A percentile compares a stretch with the other conserved stretches of the same genome.
phyloP scores from a whole-genome alignment of 495 filamentous ascomycete genomes.

The Arthonia radiata region DNA sequence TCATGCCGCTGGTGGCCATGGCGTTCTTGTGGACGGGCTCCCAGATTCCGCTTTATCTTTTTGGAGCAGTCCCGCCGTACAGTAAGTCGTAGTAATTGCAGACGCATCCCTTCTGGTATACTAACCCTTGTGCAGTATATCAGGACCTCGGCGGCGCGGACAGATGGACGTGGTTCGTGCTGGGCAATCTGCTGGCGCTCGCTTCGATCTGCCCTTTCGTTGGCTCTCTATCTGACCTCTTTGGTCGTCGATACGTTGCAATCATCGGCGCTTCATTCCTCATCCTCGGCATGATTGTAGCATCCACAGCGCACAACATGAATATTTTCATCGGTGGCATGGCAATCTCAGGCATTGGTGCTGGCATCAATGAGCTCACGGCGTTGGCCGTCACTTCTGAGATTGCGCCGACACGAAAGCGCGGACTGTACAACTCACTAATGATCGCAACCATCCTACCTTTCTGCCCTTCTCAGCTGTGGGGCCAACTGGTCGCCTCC shows the following conservation, averaged over 20 bases:
- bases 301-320: background rate
- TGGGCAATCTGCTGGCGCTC: background rate
- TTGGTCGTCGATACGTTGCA: background rate
- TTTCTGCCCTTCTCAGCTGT: background rate
- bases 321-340: background rate
- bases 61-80: slow-evolving; percentile 1
- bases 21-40: background rate
- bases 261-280: background rate
- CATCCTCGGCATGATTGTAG: background rate
- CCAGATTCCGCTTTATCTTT: background rate
- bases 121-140: no score
- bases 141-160: background rate
- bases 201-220: background rate
- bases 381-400: background rate
- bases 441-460: background rate
- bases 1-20: background rate
- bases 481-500: background rate
- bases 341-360: background rate
- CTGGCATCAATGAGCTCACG: background rate
- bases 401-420: background rate
- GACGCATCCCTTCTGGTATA: no score
- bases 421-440: background rate
- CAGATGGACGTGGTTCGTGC: background rate
- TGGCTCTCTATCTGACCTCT: background rate
- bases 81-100: no score